These are phyloP conservation scores for Arctostaphylos glauca DNA, from an alignment of 148 eudicot genomes.

Conservation along the genomic window DNA sequence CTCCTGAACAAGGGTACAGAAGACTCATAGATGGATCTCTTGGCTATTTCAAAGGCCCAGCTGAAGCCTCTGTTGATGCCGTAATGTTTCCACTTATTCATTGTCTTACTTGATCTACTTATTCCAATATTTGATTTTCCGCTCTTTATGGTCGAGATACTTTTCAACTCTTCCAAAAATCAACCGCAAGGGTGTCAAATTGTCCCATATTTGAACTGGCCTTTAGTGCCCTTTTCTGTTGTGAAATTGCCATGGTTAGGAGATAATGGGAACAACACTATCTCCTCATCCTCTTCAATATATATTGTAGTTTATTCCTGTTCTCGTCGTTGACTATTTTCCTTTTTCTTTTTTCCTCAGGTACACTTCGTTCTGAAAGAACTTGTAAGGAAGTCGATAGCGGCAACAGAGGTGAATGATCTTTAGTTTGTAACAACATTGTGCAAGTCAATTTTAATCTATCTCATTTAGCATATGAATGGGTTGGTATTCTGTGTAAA, in stretches of 20 bases:
- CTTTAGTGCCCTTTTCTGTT: neutral
- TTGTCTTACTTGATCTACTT: neutral
- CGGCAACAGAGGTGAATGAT: conserved; percentile 63
- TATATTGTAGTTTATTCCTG: neutral
- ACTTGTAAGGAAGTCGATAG: conserved; percentile 89
- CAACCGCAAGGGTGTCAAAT: too few relatives aligned
- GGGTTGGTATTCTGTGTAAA: neutral
- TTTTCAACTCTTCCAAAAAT: too few relatives aligned
- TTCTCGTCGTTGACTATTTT: neutral
- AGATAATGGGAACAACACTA: neutral
- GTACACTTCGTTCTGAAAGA: conserved; percentile 89
- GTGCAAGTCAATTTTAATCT: neutral
- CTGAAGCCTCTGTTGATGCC: conserved; percentile 98
- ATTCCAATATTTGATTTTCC: neutral
- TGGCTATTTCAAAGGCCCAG: conserved; percentile 97
- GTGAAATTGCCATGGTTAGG: neutral
- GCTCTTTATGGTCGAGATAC: neutral
- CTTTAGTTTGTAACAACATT: neutral
- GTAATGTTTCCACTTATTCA: conserved; percentile 37
- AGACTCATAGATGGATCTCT: conserved; percentile 98
- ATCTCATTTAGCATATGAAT: neutral
- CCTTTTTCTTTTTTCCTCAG: conserved; percentile 34
- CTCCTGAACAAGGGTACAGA: conserved; percentile 98
- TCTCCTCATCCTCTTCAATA: neutral
- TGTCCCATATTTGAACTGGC: too few relatives aligned